Conservation (phyloP, 2,329 filamentous ascomycete species). For the Coniochaeta pulveracea region DNA sequence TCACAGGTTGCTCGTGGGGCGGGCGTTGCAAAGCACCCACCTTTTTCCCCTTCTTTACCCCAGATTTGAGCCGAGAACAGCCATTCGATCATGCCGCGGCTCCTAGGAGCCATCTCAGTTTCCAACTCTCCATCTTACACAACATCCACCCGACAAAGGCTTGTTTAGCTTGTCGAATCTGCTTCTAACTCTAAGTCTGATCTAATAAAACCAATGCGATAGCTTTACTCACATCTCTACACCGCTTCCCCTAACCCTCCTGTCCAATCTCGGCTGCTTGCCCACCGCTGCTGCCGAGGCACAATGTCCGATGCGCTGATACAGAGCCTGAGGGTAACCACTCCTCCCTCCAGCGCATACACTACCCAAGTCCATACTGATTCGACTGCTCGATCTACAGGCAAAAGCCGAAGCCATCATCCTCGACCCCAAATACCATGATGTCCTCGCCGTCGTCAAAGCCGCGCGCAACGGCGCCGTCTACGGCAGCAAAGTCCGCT, state of each 20-base stretch:
- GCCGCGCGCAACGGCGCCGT: slow-evolving; percentile 92
- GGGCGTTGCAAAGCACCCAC: not conserved
- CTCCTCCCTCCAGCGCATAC: too few relatives aligned
- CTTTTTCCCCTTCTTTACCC: not conserved
- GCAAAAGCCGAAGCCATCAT: slow-evolving; percentile 62
- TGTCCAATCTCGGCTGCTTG: not conserved
- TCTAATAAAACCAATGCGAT: slow-evolving; percentile 2
- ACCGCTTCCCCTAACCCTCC: not conserved
- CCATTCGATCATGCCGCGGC: slow-evolving; percentile 4
- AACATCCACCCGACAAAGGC: not conserved
- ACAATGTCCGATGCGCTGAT: slow-evolving; percentile 10
- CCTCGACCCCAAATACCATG: slow-evolving; percentile 75
- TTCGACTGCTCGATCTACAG: slow-evolving; percentile 26
- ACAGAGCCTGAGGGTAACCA: slow-evolving; percentile 13
- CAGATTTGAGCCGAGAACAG: slow-evolving; percentile 5
- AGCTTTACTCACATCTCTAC: not conserved
- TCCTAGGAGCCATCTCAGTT: too few relatives aligned
- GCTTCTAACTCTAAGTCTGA: too few relatives aligned
- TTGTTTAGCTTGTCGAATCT: too few relatives aligned
- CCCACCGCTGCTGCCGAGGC: slow-evolving; percentile 11
- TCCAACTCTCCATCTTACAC: not conserved
- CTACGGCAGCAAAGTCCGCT: slow-evolving; percentile 94
- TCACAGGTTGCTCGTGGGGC: not conserved
- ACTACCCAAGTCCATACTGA: not conserved
- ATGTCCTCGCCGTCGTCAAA: slow-evolving; percentile 77